Evolutionary conservation across 495 filamentous ascomycete species (phyloP).

Genomic region (Aspergillus baeticus): DNA sequence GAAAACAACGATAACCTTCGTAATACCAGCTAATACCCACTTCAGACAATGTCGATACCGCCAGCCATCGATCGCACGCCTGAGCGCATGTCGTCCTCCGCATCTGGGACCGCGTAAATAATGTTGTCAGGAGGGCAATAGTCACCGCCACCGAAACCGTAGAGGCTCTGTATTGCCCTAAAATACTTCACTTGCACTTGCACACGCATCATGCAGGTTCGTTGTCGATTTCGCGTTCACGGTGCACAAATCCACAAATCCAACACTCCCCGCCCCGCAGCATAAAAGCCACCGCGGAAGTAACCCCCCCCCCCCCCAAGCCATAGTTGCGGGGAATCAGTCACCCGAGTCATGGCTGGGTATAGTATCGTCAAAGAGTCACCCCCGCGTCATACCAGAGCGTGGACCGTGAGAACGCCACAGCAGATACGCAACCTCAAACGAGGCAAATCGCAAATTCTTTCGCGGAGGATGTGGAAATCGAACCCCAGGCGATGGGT

Average conservation of each 20-base stretch:
- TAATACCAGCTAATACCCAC: too few relatives aligned
- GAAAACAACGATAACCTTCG: too few relatives aligned
- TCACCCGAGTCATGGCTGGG: slow-evolving; percentile 7
- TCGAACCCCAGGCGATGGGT: slow-evolving; percentile 20
- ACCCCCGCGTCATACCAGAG: background rate
- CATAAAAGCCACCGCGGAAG: background rate
- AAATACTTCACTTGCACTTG: too few relatives aligned
- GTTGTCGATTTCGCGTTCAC: too few relatives aligned
- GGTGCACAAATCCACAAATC: too few relatives aligned
- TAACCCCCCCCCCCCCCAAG: background rate
- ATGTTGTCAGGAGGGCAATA: slow-evolving; percentile 38
- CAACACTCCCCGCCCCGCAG: background rate
- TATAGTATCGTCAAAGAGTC: background rate
- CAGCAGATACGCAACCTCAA: background rate
- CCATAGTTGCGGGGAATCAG: background rate
- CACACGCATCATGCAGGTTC: too few relatives aligned
- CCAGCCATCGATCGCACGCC: slow-evolving; percentile 39
- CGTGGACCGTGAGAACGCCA: background rate
- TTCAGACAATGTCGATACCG: too few relatives aligned
- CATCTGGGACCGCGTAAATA: slow-evolving; percentile 42
- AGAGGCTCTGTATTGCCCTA: too few relatives aligned
- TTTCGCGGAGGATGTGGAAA: background rate
- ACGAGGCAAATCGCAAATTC: background rate
- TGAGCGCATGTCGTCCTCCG: slow-evolving; percentile 39
- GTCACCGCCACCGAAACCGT: background rate